phyloP scores from a whole-genome alignment of 192 early-diverging fungal genomes.

The Mortierella claussenii region DNA sequence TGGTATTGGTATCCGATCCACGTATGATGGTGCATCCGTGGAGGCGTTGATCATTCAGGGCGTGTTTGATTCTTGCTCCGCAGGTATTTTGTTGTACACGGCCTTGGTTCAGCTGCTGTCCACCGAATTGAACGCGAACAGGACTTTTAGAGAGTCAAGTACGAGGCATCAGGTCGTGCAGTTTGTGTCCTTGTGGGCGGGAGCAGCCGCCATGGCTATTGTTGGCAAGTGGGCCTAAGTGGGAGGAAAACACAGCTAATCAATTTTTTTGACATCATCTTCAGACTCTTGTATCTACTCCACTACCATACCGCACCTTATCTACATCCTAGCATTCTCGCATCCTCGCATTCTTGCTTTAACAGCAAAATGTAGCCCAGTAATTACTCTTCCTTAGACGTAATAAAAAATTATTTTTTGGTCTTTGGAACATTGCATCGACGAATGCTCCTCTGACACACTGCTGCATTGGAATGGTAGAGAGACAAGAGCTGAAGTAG shows the following conservation, averaged over 20 bases:
- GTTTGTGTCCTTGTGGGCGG: constrained; percentile 73
- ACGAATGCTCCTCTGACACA: too few relatives aligned
- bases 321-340: too few relatives aligned
- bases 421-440: too few relatives aligned
- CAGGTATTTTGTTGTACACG: constrained; percentile 86
- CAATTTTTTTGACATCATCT: too few relatives aligned
- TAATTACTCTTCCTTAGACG: too few relatives aligned
- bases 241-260: neutral
- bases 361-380: too few relatives aligned
- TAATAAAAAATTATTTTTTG: too few relatives aligned
- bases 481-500: too few relatives aligned
- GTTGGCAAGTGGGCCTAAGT: constrained; percentile 79
- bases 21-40: constrained; percentile 66
- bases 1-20: constrained; percentile 75
- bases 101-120: constrained; percentile 80
- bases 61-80: constrained; percentile 80
- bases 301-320: too few relatives aligned
- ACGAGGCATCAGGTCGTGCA: constrained; percentile 53
- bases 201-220: constrained; percentile 81
- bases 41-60: constrained; percentile 74
- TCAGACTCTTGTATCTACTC: too few relatives aligned
- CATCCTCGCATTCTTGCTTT: too few relatives aligned
- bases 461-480: too few relatives aligned
- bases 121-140: constrained; percentile 71
- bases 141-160: constrained; percentile 56